Base-by-base conservation (phyloP, 441 rosid species). In the Gossypium lobatum region DNA sequence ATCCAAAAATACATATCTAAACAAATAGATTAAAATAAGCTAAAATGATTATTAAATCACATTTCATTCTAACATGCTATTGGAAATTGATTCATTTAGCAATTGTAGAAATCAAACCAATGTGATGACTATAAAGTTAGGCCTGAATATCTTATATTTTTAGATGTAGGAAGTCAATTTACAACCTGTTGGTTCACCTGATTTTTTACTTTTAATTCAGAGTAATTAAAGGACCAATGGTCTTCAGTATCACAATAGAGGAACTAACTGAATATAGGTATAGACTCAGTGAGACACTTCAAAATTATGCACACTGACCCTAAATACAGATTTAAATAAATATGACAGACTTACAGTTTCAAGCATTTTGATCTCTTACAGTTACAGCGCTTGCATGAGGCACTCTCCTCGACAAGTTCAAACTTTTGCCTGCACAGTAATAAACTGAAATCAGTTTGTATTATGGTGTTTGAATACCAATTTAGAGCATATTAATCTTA, bases 331-430 rank as follows among this genome's bases (percentile, higher is more conserved):
- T 68, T 25, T 68, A 23, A 76, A 53, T 26, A 42, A 64, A 70
- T 59, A 57, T 9, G 50, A 42, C 2, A 58, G 65, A 83, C 89
- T 83, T 80, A 83, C 89, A 86, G 87, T 73, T 86, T 86, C 85
- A 86, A 76, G 80, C 89, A 86, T 78, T 83, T 86, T 58, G 89
- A 86, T 75, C 85, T 83, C 82, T 80, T 86, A 76, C 89, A 86
- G 70, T 86, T 86, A 48, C 89, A 86, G 53, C 87, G 83, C 79
- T 86, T 86, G 82, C 89, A 86, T 72, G 81, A 26, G 31, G 46
- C 60, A 63, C 67, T 65, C 74, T 83, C 88, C 34, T 57, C 80
- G 3, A 17, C 39, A 52, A 64, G 74, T 54, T 80, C 87, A 46
- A 64, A 62, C 75, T 76, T 79, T 72, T 23, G 75, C 79, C 89